Base-by-base conservation (phyloP, 225 moss, liverwort and hornwort genomes). In the Anthoceros angustus region DNA sequence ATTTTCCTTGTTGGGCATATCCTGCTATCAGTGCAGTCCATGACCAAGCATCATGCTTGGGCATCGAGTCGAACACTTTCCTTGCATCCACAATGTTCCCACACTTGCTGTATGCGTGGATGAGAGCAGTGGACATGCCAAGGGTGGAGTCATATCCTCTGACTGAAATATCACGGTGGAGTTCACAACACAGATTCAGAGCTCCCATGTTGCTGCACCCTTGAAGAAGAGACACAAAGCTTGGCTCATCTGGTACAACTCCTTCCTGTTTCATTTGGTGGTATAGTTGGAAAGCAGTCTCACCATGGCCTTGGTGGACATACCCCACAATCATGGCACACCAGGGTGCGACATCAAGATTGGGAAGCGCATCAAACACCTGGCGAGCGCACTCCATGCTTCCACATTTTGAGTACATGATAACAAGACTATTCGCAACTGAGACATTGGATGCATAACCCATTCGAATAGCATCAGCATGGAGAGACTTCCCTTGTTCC, bases 171-270 rank as follows among this genome's bases (percentile, higher is more conserved):
- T 32, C 32, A 32, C 32, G 32, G 32, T 32, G 32, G 32, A 32
- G 32, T 32, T 32, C 32, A 32, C 32, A 32, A 32, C 32, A 32
- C 32, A 32, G 32, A 32, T 32, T 32, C 32, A 32, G 32, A 32
- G 32, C 71, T 32, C 32, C 32, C 39, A 71, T 65, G 40, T 67
- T 80, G 43, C 66, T 80, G 12, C 80, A 76, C 16, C 76, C 76
- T 11, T 80, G 64, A 74, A 46, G 45, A 2, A 46, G 6, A 46
- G 12, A 11, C 11, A 46, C 12, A 46, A 46, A 46, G 16, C 12
- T 46, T 46, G 1, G 11, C 11, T 11, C 45, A 16, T 46, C 16
- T 11, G 45, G 45, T 46, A 11, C 16, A 11, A 46, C 45, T 46
- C 45, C 45, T 11, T 46, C 45, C 45, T 46, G 3, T 5, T 16